phyloP scores from a whole-genome alignment of 2,329 filamentous ascomycete genomes.

The Colletotrichum neosansevieriae region DNA sequence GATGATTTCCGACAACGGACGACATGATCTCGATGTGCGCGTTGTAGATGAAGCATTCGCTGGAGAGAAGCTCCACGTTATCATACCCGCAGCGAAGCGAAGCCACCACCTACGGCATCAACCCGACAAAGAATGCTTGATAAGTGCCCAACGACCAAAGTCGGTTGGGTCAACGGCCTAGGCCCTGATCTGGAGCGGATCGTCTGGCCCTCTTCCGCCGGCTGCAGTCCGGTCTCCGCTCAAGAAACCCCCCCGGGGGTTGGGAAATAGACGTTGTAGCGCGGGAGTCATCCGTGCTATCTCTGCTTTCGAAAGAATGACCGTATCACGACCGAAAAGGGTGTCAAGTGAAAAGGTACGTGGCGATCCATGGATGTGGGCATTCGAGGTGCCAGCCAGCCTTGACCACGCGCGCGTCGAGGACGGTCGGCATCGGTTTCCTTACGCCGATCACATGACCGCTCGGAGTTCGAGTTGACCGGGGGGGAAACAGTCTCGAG shows the following conservation, averaged over 20 bases:
- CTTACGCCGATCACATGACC: conserved; percentile 44
- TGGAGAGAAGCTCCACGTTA: conserved; percentile 2
- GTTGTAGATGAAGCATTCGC: conserved; percentile 1
- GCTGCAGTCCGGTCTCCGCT: background rate
- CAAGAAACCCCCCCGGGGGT: conserved; percentile 16
- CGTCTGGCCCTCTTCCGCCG: background rate
- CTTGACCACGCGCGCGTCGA: conserved; percentile 31
- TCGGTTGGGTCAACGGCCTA: background rate
- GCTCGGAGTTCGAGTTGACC: conserved; percentile 9
- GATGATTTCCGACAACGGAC: conserved; percentile 24
- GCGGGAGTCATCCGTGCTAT: conserved; percentile 5
- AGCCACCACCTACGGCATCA: background rate
- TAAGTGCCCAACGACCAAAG: conserved; percentile 13
- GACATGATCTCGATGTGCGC: conserved; percentile 11
- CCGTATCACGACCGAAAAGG: conserved; percentile 26
- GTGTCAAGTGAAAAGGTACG: conserved; percentile 13
- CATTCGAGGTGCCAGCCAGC: conserved; percentile 1
- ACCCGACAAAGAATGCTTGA: conserved; percentile 8
- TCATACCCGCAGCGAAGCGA: background rate
- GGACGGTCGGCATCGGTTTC: conserved; percentile 34
- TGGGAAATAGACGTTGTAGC: background rate
- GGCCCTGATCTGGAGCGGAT: conserved; percentile 7
- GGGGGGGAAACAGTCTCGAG: conserved; percentile 1
- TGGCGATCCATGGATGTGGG: conserved; percentile 23
- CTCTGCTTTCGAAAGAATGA: conserved; percentile 12